Percentiles rank a stretch among this genome's conserved stretches.
phyloP scores from a whole-genome alignment of 169 alveolate species.

The Blepharisma undulans region DNA sequence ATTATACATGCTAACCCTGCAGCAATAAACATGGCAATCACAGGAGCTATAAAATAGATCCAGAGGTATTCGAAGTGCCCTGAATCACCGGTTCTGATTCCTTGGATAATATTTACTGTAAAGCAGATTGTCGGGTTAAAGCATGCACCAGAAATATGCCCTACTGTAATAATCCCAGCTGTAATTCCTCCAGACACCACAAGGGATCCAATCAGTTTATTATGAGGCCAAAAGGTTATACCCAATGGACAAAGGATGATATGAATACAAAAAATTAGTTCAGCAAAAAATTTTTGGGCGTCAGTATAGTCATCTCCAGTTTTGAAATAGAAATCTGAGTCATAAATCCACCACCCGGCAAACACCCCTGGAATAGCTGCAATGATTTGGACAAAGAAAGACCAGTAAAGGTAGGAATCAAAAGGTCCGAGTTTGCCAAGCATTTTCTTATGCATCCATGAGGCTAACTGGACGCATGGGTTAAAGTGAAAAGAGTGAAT shows the following conservation, averaged over 20 bases:
- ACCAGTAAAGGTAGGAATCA: background rate
- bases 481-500: background rate
- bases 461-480: background rate
- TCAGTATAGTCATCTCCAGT: background rate
- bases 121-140: conserved; percentile 7
- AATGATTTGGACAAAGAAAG: background rate
- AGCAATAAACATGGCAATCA: background rate
- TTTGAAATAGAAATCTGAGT: background rate
- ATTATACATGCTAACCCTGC: background rate
- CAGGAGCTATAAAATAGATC: conserved; percentile 10
- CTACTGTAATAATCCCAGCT: background rate
- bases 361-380: background rate
- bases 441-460: background rate
- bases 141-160: conserved; percentile 18
- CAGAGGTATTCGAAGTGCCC: background rate
- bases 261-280: background rate
- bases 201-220: background rate
- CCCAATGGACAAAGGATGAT: background rate
- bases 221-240: background rate
- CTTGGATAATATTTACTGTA: background rate
- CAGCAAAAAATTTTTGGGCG: conserved; percentile 6
- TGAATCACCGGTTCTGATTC: background rate
- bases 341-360: background rate
- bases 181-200: background rate
- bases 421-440: background rate